Base-by-base conservation (phyloP, 2,329 filamentous ascomycete genomes). In the Thielaviopsis ethacetica region DNA sequence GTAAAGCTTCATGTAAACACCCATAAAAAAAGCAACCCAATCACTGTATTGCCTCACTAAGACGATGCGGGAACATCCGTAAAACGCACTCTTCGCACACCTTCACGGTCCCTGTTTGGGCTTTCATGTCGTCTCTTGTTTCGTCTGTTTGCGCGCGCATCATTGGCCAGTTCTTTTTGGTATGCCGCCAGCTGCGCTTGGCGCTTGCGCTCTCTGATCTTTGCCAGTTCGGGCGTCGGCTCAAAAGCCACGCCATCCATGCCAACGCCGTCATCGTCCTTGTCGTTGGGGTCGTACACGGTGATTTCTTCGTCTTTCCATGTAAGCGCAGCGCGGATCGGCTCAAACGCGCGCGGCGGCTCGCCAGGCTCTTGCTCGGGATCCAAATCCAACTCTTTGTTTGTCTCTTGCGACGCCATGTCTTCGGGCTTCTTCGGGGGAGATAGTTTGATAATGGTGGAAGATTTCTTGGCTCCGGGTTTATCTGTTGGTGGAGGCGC, bases 281-380 rank as follows among this genome's bases (percentile, higher is more conserved):
- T 75, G 65, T 85, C 82, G 49, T 81, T 73, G 0, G 81, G 79
- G 63, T 84, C 78, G 67, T 84, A 82, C 27, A 84, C 74, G 1
- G 82, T 85, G 62, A 85, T 85, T 66, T 85, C 82, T 63, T 84
- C 78, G 63, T 84, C 80, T 64, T 81, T 81, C 82, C 82, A 85
- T 1, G 82, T 85, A 57, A 84, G 71, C 2, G 80, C 75, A 6
- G 81, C 80, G 41, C 80, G 74, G 10, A 82, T 66, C 0, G 79
- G 78, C 58, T 82, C 79, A 57, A 74, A 69, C 27, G 79, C 68
- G 50, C 68, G 56, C n/a, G 49, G 49, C 4, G 50, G 56, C 58
- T 62, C 57, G 41, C 51, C 64, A 13, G 66, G 64, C 13, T 70
- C 71, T 9, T 71, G 68, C 9, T 72, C 69, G 17, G 62, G 62